Conservation (phyloP, 2,329 filamentous ascomycete genomes). For the Coleophoma cylindrospora region DNA sequence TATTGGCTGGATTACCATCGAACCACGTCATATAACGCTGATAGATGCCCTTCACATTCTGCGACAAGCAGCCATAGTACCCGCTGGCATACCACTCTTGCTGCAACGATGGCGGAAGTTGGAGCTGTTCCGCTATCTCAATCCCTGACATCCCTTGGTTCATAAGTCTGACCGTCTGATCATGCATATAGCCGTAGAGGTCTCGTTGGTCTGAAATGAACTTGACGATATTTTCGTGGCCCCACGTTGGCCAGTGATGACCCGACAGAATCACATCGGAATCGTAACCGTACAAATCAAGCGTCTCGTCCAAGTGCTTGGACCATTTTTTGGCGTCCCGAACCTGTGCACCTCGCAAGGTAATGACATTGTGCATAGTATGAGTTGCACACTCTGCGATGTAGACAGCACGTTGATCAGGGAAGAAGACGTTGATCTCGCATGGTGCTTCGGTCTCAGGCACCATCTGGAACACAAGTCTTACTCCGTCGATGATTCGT, state of each 20-base stretch:
- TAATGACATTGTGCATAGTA: conserved; percentile 35
- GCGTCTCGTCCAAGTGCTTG: conserved; percentile 30
- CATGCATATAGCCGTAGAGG: conserved; percentile 33
- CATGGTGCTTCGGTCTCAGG: conserved; percentile 36
- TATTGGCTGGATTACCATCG: conserved; percentile 26
- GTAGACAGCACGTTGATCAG: conserved; percentile 30
- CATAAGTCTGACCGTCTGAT: conserved; percentile 33
- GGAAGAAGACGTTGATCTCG: conserved; percentile 37
- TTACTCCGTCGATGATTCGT: conserved; percentile 28
- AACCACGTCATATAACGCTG: conserved; percentile 25
- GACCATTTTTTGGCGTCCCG: conserved; percentile 35
- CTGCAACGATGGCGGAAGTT: conserved; percentile 27
- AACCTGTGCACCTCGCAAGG: conserved; percentile 34
- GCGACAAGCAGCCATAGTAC: conserved; percentile 31
- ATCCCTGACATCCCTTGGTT: conserved; percentile 30
- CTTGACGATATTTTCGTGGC: conserved; percentile 16
- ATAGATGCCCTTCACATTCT: conserved; percentile 35
- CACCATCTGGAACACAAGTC: conserved; percentile 34
- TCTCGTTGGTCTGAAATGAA: conserved; percentile 32
- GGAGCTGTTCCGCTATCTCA: conserved; percentile 34
- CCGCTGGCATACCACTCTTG: conserved; percentile 26
- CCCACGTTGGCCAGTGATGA: conserved; percentile 39
- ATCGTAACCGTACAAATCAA: conserved; percentile 27
- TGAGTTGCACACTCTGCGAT: conserved; percentile 34
- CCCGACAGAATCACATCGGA: conserved; percentile 31